phyloP scores from a whole-genome alignment of 1,139 yeast genomes.

The Yamadazyma pseudoaaseri region DNA sequence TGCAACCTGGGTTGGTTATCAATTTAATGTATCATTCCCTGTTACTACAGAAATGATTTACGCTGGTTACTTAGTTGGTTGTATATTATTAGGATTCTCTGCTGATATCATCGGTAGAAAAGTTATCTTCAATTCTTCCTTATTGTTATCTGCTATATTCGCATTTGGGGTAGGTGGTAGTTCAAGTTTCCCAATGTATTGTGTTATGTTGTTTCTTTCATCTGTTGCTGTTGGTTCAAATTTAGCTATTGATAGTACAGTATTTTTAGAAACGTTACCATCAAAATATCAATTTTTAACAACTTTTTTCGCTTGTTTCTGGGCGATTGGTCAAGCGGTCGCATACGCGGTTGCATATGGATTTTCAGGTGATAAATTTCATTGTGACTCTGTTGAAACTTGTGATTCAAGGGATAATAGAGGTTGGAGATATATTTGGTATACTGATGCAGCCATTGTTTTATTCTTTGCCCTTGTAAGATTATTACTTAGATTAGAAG shows the following conservation, averaged over 20 bases:
- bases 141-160: slow-evolving; percentile 22
- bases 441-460: slow-evolving; percentile 31
- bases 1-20: slow-evolving; percentile 30
- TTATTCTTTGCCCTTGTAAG: slow-evolving; percentile 27
- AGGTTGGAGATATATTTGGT: slow-evolving; percentile 39
- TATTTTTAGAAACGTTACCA: slow-evolving; percentile 27
- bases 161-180: slow-evolving; percentile 26
- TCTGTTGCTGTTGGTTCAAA: slow-evolving; percentile 29
- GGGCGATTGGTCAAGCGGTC: slow-evolving; percentile 37
- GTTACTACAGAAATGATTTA: slow-evolving; percentile 15
- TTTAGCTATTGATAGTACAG: slow-evolving; percentile 27
- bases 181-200: slow-evolving; percentile 27
- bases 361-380: slow-evolving; percentile 25
- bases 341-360: slow-evolving; percentile 32
- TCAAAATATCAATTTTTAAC: slow-evolving; percentile 15
- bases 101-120: slow-evolving; percentile 55
- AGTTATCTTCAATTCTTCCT: slow-evolving; percentile 44
- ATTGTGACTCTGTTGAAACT: slow-evolving; percentile 23
- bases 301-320: slow-evolving; percentile 34
- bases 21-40: slow-evolving; percentile 19
- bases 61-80: slow-evolving; percentile 49
- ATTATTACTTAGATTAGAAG: slow-evolving; percentile 26
- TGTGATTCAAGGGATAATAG: slow-evolving; percentile 30
- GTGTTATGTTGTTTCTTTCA: slow-evolving; percentile 21
- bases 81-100: slow-evolving; percentile 51